phyloP scores from a whole-genome alignment of 225 moss, liverwort and hornwort genomes.

The Polytrichum formosum region DNA sequence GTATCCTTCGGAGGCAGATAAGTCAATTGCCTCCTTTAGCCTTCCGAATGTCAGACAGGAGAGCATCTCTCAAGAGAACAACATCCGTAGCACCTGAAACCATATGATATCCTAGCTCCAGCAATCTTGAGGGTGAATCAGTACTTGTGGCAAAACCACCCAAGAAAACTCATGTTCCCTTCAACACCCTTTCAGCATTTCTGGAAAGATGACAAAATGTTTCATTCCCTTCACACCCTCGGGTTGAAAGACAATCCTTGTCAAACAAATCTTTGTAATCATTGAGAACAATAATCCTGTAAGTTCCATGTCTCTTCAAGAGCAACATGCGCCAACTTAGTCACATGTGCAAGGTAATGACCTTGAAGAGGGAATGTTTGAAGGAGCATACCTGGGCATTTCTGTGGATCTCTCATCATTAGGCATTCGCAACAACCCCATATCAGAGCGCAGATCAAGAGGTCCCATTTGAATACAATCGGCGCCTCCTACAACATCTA shows the following conservation, averaged over 20 bases:
- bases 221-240: no score
- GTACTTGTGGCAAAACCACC: conserved; percentile 44
- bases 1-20: no score
- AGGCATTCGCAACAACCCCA: conserved; percentile 51
- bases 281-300: no score
- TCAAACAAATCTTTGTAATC: no score
- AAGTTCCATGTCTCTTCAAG: no score
- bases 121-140: conserved; percentile 50
- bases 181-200: conserved; percentile 47
- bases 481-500: conserved; percentile 70
- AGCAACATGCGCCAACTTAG: no score
- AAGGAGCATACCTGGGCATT: conserved; percentile 36
- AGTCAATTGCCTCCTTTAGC: conserved; percentile 19
- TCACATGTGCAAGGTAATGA: background rate
- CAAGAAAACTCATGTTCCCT: conserved; percentile 38
- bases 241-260: no score
- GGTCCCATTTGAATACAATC: conserved; percentile 85
- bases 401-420: conserved; percentile 35
- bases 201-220: conserved; percentile 19
- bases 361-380: background rate
- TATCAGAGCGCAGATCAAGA: conserved; percentile 66
- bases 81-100: conserved; percentile 52
- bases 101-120: conserved; percentile 59
- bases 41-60: conserved; percentile 44
- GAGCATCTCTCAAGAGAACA: conserved; percentile 39